Percentiles rank a stretch among this genome's conserved stretches.
These are phyloP conservation scores for Vigna radiata DNA, from an alignment of 306 rosid genomes.

Conservation along the genomic window DNA sequence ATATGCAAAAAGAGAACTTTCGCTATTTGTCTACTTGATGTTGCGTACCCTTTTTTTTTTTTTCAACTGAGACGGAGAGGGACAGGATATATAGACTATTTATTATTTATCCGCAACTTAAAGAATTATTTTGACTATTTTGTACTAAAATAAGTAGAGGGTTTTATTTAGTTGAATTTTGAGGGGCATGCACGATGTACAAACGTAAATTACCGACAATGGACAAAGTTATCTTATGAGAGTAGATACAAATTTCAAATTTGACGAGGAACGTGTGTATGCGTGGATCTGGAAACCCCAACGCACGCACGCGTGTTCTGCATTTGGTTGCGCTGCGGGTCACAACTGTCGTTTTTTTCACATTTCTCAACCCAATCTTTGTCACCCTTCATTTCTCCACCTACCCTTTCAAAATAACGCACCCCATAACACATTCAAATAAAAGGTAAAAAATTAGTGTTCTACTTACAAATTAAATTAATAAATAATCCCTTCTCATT, in stretches of 20 bases:
- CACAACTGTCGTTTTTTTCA: constrained; percentile 45
- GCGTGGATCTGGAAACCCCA: constrained; percentile 44
- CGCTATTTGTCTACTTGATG: not conserved
- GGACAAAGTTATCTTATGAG: constrained; percentile 26
- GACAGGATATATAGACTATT: not conserved
- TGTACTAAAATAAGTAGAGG: not conserved
- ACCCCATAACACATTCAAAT: not conserved
- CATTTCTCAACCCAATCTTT: constrained; percentile 45
- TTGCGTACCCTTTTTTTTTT: not conserved
- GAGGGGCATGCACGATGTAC: constrained; percentile 34
- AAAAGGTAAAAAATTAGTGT: not conserved
- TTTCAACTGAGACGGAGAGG: not conserved
- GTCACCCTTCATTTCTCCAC: constrained; percentile 42
- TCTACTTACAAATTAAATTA: no score
- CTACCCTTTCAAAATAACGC: constrained; percentile 21
- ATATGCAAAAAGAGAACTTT: not conserved
- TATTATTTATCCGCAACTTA: not conserved
- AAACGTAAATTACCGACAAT: constrained; percentile 41
- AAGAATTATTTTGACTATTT: not conserved
- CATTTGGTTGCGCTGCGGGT: constrained; percentile 47
- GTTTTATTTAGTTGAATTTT: not conserved
- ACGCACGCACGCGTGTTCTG: constrained; percentile 46
- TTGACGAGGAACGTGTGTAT: constrained; percentile 25
- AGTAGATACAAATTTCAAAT: constrained; percentile 28
- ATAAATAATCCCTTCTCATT: constrained; percentile 10